These are phyloP conservation scores for Mercurialis annua DNA, from an alignment of 345 rosid genomes.

Conservation along the genomic window DNA sequence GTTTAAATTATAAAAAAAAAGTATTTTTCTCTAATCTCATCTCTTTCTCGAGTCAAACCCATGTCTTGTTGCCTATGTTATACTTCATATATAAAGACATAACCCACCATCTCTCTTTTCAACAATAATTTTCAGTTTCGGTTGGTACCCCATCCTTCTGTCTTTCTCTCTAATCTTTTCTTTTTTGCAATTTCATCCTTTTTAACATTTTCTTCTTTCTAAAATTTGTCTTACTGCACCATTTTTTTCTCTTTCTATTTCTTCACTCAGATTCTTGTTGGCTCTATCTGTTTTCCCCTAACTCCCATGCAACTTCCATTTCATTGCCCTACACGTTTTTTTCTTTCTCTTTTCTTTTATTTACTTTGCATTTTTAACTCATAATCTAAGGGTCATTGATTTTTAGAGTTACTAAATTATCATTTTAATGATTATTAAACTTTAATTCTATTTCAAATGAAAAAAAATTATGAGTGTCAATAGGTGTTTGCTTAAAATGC, in stretches of 20 bases:
- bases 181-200: constrained; percentile 1
- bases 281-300: not conserved
- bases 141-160: constrained; percentile 25
- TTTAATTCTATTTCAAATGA: too few relatives aligned
- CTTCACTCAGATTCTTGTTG: constrained; percentile 19
- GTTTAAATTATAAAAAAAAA: too few relatives aligned
- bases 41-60: constrained; percentile 15
- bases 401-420: too few relatives aligned
- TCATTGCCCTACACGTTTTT: not conserved
- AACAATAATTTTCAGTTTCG: constrained; percentile 10
- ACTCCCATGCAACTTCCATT: constrained; percentile 19
- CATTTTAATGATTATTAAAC: too few relatives aligned
- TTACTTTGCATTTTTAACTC: too few relatives aligned
- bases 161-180: constrained; percentile 6
- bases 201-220: constrained; percentile 17
- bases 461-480: too few relatives aligned
- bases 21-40: constrained; percentile 6
- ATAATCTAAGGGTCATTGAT: too few relatives aligned
- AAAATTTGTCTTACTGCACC: constrained; percentile 21
- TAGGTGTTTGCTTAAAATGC: too few relatives aligned
- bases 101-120: not conserved
- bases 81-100: not conserved
- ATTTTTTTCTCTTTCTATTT: not conserved
- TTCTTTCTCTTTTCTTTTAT: too few relatives aligned
- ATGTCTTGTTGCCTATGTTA: not conserved